phyloP scores from a whole-genome alignment of 2,329 filamentous ascomycete genomes.

The Cercospora sp. region DNA sequence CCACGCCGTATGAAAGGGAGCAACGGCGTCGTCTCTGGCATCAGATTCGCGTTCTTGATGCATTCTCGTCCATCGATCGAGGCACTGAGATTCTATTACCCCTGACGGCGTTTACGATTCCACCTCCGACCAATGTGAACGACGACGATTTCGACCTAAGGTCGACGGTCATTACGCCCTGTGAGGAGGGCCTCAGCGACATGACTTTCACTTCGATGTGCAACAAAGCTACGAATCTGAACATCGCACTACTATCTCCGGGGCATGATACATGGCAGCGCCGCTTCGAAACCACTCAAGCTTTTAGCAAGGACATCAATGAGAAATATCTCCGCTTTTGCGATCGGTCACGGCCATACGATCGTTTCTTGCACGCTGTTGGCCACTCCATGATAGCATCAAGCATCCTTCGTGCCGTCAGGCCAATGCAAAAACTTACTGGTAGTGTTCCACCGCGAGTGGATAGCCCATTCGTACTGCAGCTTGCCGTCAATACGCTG shows the following conservation, averaged over 20 bases:
- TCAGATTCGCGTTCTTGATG: constrained; percentile 36
- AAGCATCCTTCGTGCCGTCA: constrained; percentile 36
- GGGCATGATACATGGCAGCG: constrained; percentile 32
- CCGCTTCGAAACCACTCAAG: constrained; percentile 33
- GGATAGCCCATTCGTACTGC: constrained; percentile 37
- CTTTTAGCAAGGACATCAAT: constrained; percentile 27
- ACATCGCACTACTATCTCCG: constrained; percentile 24
- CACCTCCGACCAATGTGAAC: constrained; percentile 35
- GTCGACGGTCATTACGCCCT: constrained; percentile 23
- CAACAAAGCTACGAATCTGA: constrained; percentile 16
- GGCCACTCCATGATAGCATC: constrained; percentile 28
- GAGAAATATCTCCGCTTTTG: constrained; percentile 34
- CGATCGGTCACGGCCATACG: constrained; percentile 27
- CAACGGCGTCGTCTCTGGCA: constrained; percentile 38
- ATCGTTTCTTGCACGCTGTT: constrained; percentile 28
- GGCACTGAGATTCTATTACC: constrained; percentile 34
- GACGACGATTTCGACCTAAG: constrained; percentile 36
- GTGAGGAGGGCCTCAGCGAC: constrained; percentile 31
- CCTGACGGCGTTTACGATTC: constrained; percentile 28
- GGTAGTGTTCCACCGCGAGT: constrained; percentile 34
- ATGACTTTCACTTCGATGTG: constrained; percentile 33
- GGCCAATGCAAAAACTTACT: constrained; percentile 33
- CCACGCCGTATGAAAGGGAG: constrained; percentile 35
- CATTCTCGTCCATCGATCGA: constrained; percentile 35
- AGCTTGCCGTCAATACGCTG: constrained; percentile 50